Evolutionary conservation across 2,329 filamentous ascomycete species (phyloP).

Genomic region (Rhexocercosporidium sp.): DNA sequence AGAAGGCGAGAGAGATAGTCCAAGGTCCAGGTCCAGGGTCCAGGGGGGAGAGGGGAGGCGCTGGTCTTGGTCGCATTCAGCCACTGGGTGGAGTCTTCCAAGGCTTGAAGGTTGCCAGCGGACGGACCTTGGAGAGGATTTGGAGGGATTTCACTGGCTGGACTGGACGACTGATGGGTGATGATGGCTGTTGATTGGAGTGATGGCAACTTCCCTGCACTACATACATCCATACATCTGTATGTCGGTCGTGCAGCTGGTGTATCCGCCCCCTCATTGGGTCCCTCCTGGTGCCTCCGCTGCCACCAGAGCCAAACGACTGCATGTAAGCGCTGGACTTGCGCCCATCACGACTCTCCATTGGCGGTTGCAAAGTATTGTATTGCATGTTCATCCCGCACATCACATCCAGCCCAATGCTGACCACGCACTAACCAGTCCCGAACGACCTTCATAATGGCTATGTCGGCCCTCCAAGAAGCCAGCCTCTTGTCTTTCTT

Average conservation of each 20-base stretch:
- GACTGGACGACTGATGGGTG: not conserved
- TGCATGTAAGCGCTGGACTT: slow-evolving; percentile 31
- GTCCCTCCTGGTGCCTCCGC: not conserved
- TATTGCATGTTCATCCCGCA: slow-evolving; percentile 15
- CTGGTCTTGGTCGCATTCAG: slow-evolving; percentile 12
- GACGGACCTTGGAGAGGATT: not conserved
- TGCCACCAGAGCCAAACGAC: slow-evolving; percentile 8
- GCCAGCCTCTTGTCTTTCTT: slow-evolving; percentile 13
- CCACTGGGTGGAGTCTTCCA: too few relatives aligned
- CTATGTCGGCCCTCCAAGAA: slow-evolving; percentile 22
- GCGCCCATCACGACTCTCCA: slow-evolving; percentile 18
- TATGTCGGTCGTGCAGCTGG: not conserved
- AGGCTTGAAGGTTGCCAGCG: not conserved
- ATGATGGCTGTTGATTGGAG: not conserved
- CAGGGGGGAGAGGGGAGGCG: not conserved
- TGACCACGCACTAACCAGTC: slow-evolving; percentile 5
- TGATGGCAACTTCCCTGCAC: not conserved
- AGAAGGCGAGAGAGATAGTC: not conserved
- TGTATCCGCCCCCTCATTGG: slow-evolving; percentile 4
- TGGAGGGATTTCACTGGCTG: not conserved
- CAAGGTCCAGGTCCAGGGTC: not conserved
- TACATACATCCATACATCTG: not conserved
- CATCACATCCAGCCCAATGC: not conserved
- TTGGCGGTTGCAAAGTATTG: slow-evolving; percentile 26
- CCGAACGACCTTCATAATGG: slow-evolving; percentile 23